phyloP scores from a whole-genome alignment of 2,329 filamentous ascomycete species.

The Microcyclospora pomicola region DNA sequence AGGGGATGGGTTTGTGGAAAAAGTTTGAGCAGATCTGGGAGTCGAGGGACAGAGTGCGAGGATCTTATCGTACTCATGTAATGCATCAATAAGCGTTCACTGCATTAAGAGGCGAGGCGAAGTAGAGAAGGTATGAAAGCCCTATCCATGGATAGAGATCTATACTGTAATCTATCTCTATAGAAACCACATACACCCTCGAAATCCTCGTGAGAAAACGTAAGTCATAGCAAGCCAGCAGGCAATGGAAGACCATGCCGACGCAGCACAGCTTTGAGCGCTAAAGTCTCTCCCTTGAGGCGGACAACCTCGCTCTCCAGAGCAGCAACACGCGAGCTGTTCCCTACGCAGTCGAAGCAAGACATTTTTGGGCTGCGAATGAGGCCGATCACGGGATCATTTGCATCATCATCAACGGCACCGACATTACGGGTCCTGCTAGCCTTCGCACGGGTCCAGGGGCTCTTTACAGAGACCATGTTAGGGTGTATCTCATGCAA shows the following conservation, averaged over 20 bases:
- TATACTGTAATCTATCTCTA: too few relatives aligned
- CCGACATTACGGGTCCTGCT: conserved; percentile 1
- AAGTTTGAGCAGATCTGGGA: too few relatives aligned
- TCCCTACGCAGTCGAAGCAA: conserved; percentile 1
- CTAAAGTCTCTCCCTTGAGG: conserved; percentile 16
- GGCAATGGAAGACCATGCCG: conserved; percentile 10
- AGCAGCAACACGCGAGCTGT: conserved; percentile 1
- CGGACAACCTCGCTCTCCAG: conserved; percentile 15
- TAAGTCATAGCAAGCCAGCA: conserved; percentile 7
- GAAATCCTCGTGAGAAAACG: too few relatives aligned
- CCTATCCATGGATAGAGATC: too few relatives aligned
- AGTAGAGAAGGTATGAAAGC: too few relatives aligned
- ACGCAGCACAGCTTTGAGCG: conserved; percentile 14
- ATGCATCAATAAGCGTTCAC: too few relatives aligned
- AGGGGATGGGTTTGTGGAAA: too few relatives aligned
- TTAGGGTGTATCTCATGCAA: neutral
- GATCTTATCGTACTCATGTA: too few relatives aligned
- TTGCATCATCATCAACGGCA: neutral
- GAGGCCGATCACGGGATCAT: neutral
- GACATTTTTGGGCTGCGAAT: neutral
- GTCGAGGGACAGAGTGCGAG: too few relatives aligned
- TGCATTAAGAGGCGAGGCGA: too few relatives aligned
- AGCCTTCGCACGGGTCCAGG: conserved; percentile 12
- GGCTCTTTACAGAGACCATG: conserved; percentile 7
- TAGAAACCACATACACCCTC: too few relatives aligned